Evolutionary conservation across 352 stramenopile genomes (phyloP), one percentile per base, ranked within the genome.

Genomic region (Sclerospora graminicola): DNA sequence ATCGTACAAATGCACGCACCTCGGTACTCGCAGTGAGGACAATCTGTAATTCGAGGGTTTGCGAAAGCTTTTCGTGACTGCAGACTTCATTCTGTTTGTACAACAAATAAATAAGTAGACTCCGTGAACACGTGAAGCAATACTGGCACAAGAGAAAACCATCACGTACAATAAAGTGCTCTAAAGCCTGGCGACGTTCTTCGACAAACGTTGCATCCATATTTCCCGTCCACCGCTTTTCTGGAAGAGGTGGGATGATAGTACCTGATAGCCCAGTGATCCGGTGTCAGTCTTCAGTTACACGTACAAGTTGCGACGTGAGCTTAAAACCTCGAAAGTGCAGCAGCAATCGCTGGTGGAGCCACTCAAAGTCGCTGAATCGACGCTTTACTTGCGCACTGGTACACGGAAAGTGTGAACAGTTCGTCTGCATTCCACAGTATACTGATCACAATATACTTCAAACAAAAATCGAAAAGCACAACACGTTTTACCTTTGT

Each of bases 331-430:
- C 81, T 66, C 74, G 77, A 64, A 87, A 94, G 27, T 81, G 62
- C 48, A 77, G 64, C 10, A 84, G 43, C 19, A 95, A 51, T 5
- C 84, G 69, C 41, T 89, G 59, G 23, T 94, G 84, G 5, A 94
- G 68, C 84, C 84, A 95, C 43, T 89, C 76, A 35, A 95, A 94
- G 55, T 95, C 84, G 41, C 77, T 92, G 51, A 91, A 95, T 9
- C 84, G 70, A 7, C 84, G 67, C 36, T 84, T 85, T 21, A 95
- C 80, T 82, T 89, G 77, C 19, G 70, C 75, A 5, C 63, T 60
- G 8, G 60, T 52, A 37, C 69, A 84, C 6, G 77, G 77, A 31
- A 92, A 92, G 15, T 70, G 57, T 14, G 51, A 57, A 14, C 63
- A 71, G 21, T 89, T 82, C 2, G 72, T 86, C 80, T 92, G 29